Evolutionary conservation across 352 stramenopile species (phyloP), one percentile per base, ranked within the genome.

Genomic region (Lagenidium giganteum): DNA sequence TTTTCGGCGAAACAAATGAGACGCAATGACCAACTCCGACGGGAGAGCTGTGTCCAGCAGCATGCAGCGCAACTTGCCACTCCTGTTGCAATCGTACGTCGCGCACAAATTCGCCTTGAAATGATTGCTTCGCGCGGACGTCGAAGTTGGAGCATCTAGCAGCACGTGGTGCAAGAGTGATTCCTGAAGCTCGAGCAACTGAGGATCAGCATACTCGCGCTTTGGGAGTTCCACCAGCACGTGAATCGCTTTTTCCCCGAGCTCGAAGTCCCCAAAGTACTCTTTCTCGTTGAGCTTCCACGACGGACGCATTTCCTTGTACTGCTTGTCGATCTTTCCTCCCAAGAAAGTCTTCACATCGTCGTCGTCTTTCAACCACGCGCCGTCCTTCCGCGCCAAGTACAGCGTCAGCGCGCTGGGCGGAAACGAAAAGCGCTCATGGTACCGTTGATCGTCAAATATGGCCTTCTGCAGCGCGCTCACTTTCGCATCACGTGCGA

Each of bases 211-310:
- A 38, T 17, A 35, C 41, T 48, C 3, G 41, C 29, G 22, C 35
- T 45, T 33, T 46, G 47, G 48, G 9, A 51, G 40, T 32, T 41
- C 51, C 51, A 55, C 31, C 17, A 60, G 21, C 14, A 61, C 36
- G 27, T 61, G 53, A 52, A 61, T 61, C 40, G 47, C 53, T 45
- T 48, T 30, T 27, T 25, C 14, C 47, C 33, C 46, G 28, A 26
- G 46, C 53, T 55, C n/a, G 24, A 61, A 61, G 4, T 48, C 23
- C 34, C 41, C 46, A 40, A 59, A 42, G 23, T 34, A 49, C 29
- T 37, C 42, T 3, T 36, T 8, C 8, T 52, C 25, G 23, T 51
- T 37, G 1, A 56, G 29, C 32, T 44, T 51, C 32, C 38, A 51
- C 38, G 12, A 29, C 32, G 52, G 28, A 8, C 7, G 17, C 39